Evolutionary conservation across 2,329 filamentous ascomycete species (phyloP), one percentile per base, ranked within the genome.

Genomic region (Cercospora berteroae): DNA sequence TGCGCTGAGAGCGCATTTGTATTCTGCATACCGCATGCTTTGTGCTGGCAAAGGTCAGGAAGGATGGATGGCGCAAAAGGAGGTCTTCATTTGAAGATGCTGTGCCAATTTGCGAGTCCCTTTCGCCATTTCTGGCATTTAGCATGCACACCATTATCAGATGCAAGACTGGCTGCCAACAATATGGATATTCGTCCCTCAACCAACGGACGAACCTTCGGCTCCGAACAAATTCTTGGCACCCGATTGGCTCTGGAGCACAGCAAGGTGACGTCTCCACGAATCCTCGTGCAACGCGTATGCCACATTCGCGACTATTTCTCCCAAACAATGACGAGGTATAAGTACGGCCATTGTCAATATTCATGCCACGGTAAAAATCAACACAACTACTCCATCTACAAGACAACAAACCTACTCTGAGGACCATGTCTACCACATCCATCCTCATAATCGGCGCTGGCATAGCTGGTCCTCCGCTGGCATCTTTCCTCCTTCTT

Each of bases 371-470:
- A 20, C 16, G 27, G 29, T 36, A 57, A 16, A n/a, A 20, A 36
- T 13, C 9, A 20, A 18, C 20, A 27, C 20, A 23, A 23, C 12
- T 18, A 39, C 20, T 39, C 13, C 2, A 27, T 39, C 36, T 6
- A 16, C 13, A 31, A 10, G 9, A 8, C 29, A 42, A 58, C 56
- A 18, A 66, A 65, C 56, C 67, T 16, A 23, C 36, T 39, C n/a
- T 3, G 7, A 39, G 36, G 13, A n/a, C 55, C 16, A 57, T 57
- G 16, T 25, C 48, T 63, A 29, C 69, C 36, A 23, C 20, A 27
- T 68, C 67, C 29, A 74, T 77, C 52, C 70, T 77, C 23, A 77
- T 77, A 59, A 65, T 73, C 7, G 76, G 76, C 62, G 69, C 67
- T 20, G 72, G 74, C 57, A 68, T 77, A 6, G 76, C 75, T 5